Conservation (phyloP, 176 grass and related monocot genomes). For the Carex kokanica region DNA sequence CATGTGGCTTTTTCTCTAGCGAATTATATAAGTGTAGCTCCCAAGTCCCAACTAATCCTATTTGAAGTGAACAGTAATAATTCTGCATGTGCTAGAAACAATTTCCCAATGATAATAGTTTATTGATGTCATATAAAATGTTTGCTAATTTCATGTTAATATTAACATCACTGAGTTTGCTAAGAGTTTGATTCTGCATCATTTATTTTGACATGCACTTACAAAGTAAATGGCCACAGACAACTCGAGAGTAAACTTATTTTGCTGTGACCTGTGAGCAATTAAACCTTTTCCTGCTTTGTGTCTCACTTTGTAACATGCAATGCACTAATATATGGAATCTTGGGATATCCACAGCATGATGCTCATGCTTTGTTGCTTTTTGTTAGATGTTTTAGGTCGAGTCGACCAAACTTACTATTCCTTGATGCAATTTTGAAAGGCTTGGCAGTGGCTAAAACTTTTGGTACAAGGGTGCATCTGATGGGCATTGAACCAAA, state of each 20-base stretch:
- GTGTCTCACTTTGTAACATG: neutral
- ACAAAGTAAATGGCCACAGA: neutral
- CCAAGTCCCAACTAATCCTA: too few relatives aligned
- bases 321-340: conserved; percentile 22
- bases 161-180: neutral
- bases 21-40: neutral
- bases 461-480: too few relatives aligned
- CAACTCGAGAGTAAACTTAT: neutral
- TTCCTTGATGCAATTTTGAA: neutral
- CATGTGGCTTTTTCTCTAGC: neutral
- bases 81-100: too few relatives aligned
- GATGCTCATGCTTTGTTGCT: neutral
- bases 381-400: neutral
- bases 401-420: neutral
- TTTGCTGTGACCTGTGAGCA: neutral
- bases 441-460: too few relatives aligned
- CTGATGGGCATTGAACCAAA: too few relatives aligned
- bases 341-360: conserved; percentile 27
- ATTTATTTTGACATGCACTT: neutral
- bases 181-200: neutral
- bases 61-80: neutral
- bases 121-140: neutral
- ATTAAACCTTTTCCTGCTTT: conserved; percentile 10
- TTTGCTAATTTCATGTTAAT: neutral
- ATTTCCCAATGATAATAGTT: neutral